Percentiles rank a stretch among this genome's conserved stretches.
phyloP scores from a whole-genome alignment of 192 early-diverging fungal genomes.

The Pilobolus umbonatus region DNA sequence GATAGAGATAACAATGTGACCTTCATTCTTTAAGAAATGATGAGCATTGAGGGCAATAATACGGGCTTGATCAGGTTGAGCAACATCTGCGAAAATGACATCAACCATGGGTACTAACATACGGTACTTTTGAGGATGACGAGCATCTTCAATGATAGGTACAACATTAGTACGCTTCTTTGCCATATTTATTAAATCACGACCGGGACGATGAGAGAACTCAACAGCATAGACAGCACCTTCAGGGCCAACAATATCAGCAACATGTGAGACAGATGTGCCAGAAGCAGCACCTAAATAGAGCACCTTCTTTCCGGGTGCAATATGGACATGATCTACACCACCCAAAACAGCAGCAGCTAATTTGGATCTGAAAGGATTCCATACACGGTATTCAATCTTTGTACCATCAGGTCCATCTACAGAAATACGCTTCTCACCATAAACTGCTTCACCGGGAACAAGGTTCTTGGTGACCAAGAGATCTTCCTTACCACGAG shows the following conservation, averaged over 20 bases:
- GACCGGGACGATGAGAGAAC: constrained; percentile 98
- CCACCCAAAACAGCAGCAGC: constrained; percentile 97
- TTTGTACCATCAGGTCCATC: constrained; percentile 95
- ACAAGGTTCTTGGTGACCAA: constrained; percentile 98
- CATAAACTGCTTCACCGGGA: constrained; percentile 94
- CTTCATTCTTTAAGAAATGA: constrained; percentile 95
- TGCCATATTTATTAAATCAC: constrained; percentile 99
- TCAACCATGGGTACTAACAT: constrained; percentile 98
- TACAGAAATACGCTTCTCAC: constrained; percentile 96
- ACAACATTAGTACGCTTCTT: constrained; percentile 99
- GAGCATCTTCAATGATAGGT: constrained; percentile 99
- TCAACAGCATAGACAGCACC: constrained; percentile 99
- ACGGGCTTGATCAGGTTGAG: constrained; percentile 99
- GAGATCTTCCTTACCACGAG: constrained; percentile 98
- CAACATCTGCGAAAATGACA: constrained; percentile 98
- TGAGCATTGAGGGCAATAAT: constrained; percentile 97
- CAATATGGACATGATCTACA: constrained; percentile 93
- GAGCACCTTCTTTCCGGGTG: constrained; percentile 93
- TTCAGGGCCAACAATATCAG: constrained; percentile 93
- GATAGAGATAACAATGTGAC: constrained; percentile 98
- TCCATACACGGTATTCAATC: constrained; percentile 99
- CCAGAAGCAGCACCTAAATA: constrained; percentile 96
- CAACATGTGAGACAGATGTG: constrained; percentile 95
- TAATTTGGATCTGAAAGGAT: constrained; percentile 98
- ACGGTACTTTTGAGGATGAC: constrained; percentile 99